Evolutionary conservation across 805 yeast genomes (phyloP), one percentile per base, ranked within the genome.

Genomic region (Candida ascalaphidarum): DNA sequence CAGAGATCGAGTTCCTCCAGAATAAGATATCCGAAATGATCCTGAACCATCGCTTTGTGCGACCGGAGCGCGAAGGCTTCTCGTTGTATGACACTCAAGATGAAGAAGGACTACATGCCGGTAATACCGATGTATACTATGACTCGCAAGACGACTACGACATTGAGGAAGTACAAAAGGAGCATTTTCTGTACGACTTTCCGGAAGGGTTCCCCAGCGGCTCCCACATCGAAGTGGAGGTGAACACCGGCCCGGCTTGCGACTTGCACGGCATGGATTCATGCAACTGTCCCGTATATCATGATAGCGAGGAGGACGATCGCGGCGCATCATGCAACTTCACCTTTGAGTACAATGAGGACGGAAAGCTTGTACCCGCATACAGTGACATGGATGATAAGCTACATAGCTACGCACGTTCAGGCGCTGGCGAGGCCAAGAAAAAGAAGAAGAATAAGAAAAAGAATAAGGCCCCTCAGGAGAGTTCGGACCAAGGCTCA

Each of bases 271-370:
- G 55, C 8, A 32, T 26, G 11, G 40, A 38, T 10, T 44, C 40
- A 9, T 52, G 58, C 29, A 48, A 46, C 26, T 52, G 59, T 34
- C 44, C 49, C 4, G 36, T 42, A 2, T 41, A 37, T 25, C 43
- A 39, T 14, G 19, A 21, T 2, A 25, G 29, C 13, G 15, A n/a
- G 12, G 39, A 34, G 17, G 33, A 35, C 17, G 50, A 50, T 3
- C 50, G 54, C 19, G 67, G 61, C 11, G 65, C 65, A 3, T 55
- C 63, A 12, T 62, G 66, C 37, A 67, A 62, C 34, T 60, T 62
- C 32, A 62, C 68, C 6, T 62, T 62, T 36, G 69, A 62, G 34
- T 62, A 62, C 36, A 65, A 61, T 34, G 46, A 45, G 21, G 52
- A 52, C 14, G 68, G 68, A 3, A 58, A 56, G 34, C 35, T 62